Evolutionary conservation across 2,329 filamentous ascomycete genomes (phyloP).

Genomic region (Massarina eburnea): DNA sequence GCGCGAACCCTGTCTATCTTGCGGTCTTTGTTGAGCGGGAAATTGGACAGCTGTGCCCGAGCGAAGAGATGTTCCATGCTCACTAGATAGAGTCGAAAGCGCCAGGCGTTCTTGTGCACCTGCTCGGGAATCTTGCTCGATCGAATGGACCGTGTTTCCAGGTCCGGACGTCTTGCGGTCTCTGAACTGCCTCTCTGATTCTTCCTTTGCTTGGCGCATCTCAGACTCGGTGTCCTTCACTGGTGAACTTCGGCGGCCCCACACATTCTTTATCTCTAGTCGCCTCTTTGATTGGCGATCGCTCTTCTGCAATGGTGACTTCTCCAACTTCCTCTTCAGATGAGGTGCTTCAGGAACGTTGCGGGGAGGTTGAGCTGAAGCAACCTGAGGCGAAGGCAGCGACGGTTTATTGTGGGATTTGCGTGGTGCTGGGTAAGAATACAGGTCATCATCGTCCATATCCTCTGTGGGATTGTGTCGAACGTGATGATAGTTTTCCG

Average conservation of each 20-base stretch:
- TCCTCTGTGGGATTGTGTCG: neutral
- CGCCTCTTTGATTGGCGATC: constrained; percentile 22
- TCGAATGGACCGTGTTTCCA: too few species aligned
- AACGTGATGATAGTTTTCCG: neutral
- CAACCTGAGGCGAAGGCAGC: too few species aligned
- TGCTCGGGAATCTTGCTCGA: constrained; percentile 13
- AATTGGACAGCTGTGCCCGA: neutral
- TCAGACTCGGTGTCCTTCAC: constrained; percentile 3
- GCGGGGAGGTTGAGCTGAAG: too few species aligned
- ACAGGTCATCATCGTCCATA: neutral
- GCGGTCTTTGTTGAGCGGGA: neutral
- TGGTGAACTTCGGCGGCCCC: constrained; percentile 13
- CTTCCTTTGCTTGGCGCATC: constrained; percentile 14
- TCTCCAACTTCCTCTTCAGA: constrained; percentile 26
- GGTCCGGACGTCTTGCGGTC: constrained; percentile 15
- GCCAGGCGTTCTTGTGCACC: neutral
- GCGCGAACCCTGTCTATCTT: neutral
- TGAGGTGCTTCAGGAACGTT: neutral
- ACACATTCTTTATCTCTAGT: constrained; percentile 25
- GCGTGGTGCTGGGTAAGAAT: neutral
- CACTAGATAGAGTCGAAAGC: too few species aligned
- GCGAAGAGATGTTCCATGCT: neutral
- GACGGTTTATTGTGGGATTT: neutral
- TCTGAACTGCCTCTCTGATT: constrained; percentile 15
- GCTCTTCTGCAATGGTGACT: constrained; percentile 19